Base-by-base conservation (phyloP, 768 basidiomycete species). In the Leucocoprinus sp. region DNA sequence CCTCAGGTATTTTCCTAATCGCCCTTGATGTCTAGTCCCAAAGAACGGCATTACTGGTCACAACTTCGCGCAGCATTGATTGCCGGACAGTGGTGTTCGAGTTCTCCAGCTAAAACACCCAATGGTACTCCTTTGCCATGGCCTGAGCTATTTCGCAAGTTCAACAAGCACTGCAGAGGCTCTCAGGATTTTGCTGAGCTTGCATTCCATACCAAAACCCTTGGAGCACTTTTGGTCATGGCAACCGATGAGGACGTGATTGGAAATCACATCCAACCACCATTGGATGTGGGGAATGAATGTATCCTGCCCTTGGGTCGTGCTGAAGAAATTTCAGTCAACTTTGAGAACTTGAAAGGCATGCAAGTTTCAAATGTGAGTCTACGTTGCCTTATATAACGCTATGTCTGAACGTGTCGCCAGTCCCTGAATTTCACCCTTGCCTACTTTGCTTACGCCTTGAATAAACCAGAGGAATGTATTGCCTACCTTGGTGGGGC, bases 81-180 rank as follows among this genome's bases (percentile, higher is more conserved):
- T 2, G 78, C 78, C 0, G 90, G 90, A 6, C 68, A 76, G 52
- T 93, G 90, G 90, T 64, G 76, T 11, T 65, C 81, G 5, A 51
- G 64, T 2, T 58, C 60, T 21, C 86, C 88, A 0, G 84, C 82
- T 3, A 84, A 72, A 52, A 64, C 75, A 0, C 71, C 70, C 23
- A 75, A 75, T 23, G 82, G 75, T 11, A 49, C 55, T 0, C 53
- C 60, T 3, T 60, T 92, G 12, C 66, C 80, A 8, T 93, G 90
- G 90, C 69, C 79, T 1, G 84, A 88, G 56, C 74, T 92, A 9
- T 63, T 92, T 31, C 75, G 86, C 52, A 93, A 93, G 63, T 90
- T 88, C 66, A 81, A 84, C 59, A 93, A 93, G 52, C 90, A 93
- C 53, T 84, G 82, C 55, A 61, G 60, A 4, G 80, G 82, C 0